A percentile compares a stretch with the other conserved stretches of the same genome.
These are phyloP conservation scores for Taphrina deformans DNA, from an alignment of 1,139 yeast species.

Conservation along the genomic window DNA sequence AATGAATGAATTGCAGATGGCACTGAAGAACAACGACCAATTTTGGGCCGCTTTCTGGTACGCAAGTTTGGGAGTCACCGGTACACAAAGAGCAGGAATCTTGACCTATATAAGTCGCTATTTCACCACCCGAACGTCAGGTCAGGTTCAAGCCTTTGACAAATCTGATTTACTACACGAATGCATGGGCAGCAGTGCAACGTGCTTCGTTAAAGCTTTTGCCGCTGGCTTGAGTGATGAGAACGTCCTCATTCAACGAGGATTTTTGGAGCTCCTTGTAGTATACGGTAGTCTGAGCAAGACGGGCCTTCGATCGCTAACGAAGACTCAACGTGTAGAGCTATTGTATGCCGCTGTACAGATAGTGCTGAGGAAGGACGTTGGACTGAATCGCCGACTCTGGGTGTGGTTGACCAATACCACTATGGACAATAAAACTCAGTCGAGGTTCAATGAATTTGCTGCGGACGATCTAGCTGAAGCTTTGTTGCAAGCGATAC, in stretches of 20 bases:
- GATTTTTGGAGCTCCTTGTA: constrained; percentile 78
- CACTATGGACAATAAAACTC: background rate
- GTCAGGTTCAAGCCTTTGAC: background rate
- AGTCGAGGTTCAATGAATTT: background rate
- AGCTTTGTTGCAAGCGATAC: background rate
- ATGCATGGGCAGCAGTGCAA: constrained; percentile 60
- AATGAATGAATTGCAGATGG: constrained; percentile 60
- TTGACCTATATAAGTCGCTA: constrained; percentile 38
- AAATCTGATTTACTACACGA: background rate
- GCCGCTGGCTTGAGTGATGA: constrained; percentile 64
- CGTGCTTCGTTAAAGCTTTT: constrained; percentile 71
- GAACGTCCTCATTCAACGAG: constrained; percentile 75
- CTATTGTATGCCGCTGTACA: constrained; percentile 59
- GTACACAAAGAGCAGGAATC: constrained; percentile 47
- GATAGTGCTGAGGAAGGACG: constrained; percentile 76
- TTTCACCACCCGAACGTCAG: background rate
- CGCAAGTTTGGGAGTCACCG: constrained; percentile 67
- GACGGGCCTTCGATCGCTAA: constrained; percentile 53
- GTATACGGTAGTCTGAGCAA: constrained; percentile 66
- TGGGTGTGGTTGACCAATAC: constrained; percentile 95
- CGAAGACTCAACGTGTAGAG: constrained; percentile 49
- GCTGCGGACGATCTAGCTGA: background rate
- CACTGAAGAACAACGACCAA: constrained; percentile 61
- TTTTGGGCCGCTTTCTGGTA: constrained; percentile 86
- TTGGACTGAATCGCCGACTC: constrained; percentile 87